A percentile compares a stretch with the other conserved stretches of the same genome.
Conservation (phyloP, 352 stramenopile species). For the Globisporangium nagaii region DNA sequence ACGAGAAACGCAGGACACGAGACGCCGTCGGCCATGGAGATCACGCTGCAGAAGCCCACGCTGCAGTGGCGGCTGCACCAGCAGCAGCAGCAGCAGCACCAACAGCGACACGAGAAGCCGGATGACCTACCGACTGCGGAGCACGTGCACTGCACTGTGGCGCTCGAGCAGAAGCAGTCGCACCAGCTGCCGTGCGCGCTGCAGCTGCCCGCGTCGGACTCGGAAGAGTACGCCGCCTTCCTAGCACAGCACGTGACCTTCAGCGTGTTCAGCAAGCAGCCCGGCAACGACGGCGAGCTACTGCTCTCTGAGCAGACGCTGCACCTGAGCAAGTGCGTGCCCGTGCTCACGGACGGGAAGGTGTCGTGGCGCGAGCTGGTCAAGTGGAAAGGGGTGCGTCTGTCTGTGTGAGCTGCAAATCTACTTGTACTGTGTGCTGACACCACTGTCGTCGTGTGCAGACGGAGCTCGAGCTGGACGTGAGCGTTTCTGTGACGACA, state of each 20-base stretch:
- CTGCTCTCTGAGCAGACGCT: conserved; percentile 26
- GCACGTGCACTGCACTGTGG: conserved; percentile 8
- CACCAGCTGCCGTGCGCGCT: conserved; percentile 34
- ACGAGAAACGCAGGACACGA: too few relatives aligned
- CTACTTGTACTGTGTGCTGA: too few relatives aligned
- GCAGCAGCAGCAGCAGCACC: too few relatives aligned
- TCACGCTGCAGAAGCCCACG: too few relatives aligned
- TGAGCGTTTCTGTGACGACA: conserved; percentile 33
- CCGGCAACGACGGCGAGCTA: neutral
- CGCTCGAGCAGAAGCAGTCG: conserved; percentile 13
- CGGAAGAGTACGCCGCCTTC: conserved; percentile 27
- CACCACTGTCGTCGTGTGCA: conserved; percentile 1
- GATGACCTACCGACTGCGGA: neutral
- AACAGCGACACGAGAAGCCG: conserved; percentile 1
- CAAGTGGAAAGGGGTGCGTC: conserved; percentile 23
- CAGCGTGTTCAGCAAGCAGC: conserved; percentile 17
- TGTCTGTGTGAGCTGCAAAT: neutral
- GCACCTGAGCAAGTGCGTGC: conserved; percentile 42
- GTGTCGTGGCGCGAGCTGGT: conserved; percentile 36
- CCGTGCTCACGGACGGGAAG: conserved; percentile 33
- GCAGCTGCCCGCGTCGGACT: conserved; percentile 15
- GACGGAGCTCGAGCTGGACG: conserved; percentile 23
- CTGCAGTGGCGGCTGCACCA: too few relatives aligned
- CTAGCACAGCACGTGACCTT: conserved; percentile 36
- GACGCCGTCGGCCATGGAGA: too few relatives aligned